Evolutionary conservation across 2,329 filamentous ascomycete genomes (phyloP), one percentile per base, ranked within the genome.

Genomic region (Trichoderma sp.): DNA sequence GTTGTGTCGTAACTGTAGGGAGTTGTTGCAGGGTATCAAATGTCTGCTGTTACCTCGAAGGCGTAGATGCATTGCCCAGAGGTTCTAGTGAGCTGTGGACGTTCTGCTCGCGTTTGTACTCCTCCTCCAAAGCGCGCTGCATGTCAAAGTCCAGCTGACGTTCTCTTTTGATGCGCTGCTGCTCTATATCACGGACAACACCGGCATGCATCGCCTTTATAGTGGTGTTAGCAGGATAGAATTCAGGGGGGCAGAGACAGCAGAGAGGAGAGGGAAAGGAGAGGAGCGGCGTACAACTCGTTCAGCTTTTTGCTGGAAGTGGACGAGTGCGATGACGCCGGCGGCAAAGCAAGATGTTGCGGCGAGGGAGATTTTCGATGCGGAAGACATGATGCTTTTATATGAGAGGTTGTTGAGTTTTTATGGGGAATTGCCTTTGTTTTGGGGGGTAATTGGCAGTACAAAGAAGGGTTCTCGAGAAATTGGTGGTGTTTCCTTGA

Each of bases 121-220:
- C 92, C 74, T 90, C 87, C 80, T 98, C 94, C 57, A 99, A 83
- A 7, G 86, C 87, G 70, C 85, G 87, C 77, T 99, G 95, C 87
- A 97, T 88, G 71, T 98, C 94, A 75, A 99, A 99, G 77, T 99
- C 95, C 61, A 93, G 87, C 78, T 96, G 92, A 68, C 95, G 90
- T 79, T 99, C 95, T 72, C 88, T 87, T 81, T 97, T 97, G 72
- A 97, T 78, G 54, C 92, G 89, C 78, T 97, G 94, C 76, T 96
- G 93, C 76, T 98, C 94, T 84, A 97, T 91, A 76, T 99, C 95
- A 71, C 94, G 92, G 71, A 98, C 83, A 50, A 99, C 95, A 53
- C 95, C 95, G 72, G 91, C 88, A 76, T 99, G 95, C 95, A 99
- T 99, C 67, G 92, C 92, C 95, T 94, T 64, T 54, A 29, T 29